A percentile compares a stretch with the other conserved stretches of the same genome.
phyloP scores from a whole-genome alignment of 129 eudicot genomes.

The Apium graveolens region DNA sequence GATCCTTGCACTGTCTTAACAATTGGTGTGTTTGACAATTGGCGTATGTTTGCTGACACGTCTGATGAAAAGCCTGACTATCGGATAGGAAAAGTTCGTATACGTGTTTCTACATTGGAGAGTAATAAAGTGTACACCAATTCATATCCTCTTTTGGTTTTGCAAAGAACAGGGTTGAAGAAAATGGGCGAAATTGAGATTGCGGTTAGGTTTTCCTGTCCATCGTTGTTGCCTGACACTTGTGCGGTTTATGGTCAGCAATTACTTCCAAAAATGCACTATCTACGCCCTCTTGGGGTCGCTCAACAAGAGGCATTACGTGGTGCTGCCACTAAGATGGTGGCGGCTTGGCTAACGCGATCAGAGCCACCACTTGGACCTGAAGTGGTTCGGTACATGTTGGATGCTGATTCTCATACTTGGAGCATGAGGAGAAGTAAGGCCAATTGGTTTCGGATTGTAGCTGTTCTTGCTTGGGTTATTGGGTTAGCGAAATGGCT shows the following conservation, averaged over 20 bases:
- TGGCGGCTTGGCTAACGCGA: slow-evolving; percentile 93
- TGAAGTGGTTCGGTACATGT: slow-evolving; percentile 82
- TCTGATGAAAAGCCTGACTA: slow-evolving; percentile 74
- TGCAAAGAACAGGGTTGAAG: slow-evolving; percentile 73
- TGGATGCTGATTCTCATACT: slow-evolving; percentile 85
- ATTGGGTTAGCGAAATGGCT: slow-evolving; percentile 97
- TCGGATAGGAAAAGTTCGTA: slow-evolving; percentile 79
- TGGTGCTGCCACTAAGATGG: slow-evolving; percentile 85
- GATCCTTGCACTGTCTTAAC: slow-evolving; percentile 96
- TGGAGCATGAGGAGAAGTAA: slow-evolving; percentile 99
- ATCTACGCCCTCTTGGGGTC: slow-evolving; percentile 88
- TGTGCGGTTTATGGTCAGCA: slow-evolving; percentile 87
- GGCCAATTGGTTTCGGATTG: slow-evolving; percentile 94
- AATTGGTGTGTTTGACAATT: slow-evolving; percentile 88
- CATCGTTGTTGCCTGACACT: slow-evolving; percentile 74
- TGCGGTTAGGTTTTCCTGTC: slow-evolving; percentile 85
- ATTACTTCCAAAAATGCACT: slow-evolving; percentile 85
- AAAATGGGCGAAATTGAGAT: slow-evolving; percentile 97
- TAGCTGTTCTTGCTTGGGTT: slow-evolving; percentile 87
- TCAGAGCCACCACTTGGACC: slow-evolving; percentile 94
- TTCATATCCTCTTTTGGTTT: slow-evolving; percentile 73
- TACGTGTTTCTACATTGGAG: slow-evolving; percentile 85
- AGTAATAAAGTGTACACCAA: slow-evolving; percentile 85
- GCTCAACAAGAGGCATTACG: slow-evolving; percentile 99
- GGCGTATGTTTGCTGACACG: slow-evolving; percentile 80